Conservation (phyloP, 2,329 filamentous ascomycete genomes). For the Paecilomyces formosus region DNA sequence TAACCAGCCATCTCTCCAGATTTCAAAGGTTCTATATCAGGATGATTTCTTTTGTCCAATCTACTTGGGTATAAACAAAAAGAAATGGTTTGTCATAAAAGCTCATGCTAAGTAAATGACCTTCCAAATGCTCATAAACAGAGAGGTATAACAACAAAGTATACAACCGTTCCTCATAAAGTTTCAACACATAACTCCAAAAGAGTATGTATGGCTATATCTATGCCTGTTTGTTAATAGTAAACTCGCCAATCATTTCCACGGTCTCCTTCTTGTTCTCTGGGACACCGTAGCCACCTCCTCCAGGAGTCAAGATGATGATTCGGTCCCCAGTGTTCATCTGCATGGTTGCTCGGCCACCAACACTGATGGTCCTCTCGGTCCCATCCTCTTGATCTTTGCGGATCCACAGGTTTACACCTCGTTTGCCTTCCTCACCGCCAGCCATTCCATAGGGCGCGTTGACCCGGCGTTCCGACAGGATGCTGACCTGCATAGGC, state of each 20-base stretch:
- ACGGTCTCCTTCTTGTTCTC: slow-evolving; percentile 27
- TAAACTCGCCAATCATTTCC: slow-evolving; percentile 6
- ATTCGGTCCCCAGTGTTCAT: slow-evolving; percentile 55
- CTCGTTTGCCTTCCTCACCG: slow-evolving; percentile 69
- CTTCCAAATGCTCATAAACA: background rate
- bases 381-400: slow-evolving; percentile 53
- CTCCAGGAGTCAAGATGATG: slow-evolving; percentile 52
- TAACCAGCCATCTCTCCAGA: too few species aligned
- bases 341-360: slow-evolving; percentile 55
- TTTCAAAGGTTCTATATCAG: too few species aligned
- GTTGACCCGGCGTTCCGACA: slow-evolving; percentile 69
- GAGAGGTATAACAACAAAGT: background rate
- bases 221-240: slow-evolving; percentile 2
- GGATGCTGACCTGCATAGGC: slow-evolving; percentile 70
- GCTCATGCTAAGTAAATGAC: background rate
- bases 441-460: slow-evolving; percentile 77
- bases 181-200: background rate
- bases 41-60: background rate
- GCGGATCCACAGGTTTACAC: slow-evolving; percentile 81
- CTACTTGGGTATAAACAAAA: background rate
- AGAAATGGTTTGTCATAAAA: background rate
- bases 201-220: background rate
- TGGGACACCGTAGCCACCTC: slow-evolving; percentile 34
- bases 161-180: background rate
- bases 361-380: slow-evolving; percentile 50